These are phyloP conservation scores for Poa annua DNA, from an alignment of 176 grass and related monocot species.

Conservation along the genomic window DNA sequence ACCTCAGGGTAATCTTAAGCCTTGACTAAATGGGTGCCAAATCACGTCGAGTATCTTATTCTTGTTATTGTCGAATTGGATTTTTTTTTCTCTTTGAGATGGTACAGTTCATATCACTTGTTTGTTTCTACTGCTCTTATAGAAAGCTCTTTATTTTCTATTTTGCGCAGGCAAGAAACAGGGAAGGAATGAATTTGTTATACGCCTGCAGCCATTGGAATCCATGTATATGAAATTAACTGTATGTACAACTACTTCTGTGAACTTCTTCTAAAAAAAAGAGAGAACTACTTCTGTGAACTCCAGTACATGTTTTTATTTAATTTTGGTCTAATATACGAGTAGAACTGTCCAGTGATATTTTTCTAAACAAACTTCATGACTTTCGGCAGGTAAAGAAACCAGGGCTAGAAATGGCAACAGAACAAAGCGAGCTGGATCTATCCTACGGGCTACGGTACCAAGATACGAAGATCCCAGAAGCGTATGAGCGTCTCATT, in stretches of 20 bases:
- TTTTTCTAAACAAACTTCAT: conserved; percentile 13
- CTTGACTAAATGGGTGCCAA: neutral
- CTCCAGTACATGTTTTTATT: neutral
- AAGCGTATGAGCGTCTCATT: conserved; percentile 97
- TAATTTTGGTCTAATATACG: neutral
- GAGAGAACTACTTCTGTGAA: neutral
- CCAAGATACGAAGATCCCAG: conserved; percentile 79
- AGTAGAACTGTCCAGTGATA: neutral
- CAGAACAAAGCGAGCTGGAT: conserved; percentile 96
- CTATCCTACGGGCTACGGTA: conserved; percentile 90
- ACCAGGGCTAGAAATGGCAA: conserved; percentile 94
- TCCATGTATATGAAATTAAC: conserved; percentile 99
- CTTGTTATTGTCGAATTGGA: neutral
- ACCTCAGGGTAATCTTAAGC: neutral
- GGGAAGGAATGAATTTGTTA: conserved; percentile 98
- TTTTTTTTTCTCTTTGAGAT: neutral
- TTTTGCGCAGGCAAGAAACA: conserved; percentile 83
- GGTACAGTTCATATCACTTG: neutral
- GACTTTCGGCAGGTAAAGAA: conserved; percentile 81
- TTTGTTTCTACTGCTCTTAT: neutral
- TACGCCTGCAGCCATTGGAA: conserved; percentile 90
- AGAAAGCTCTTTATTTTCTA: conserved; percentile 9
- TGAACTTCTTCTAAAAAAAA: no score
- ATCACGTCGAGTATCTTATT: conserved; percentile 9
- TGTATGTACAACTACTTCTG: conserved; percentile 51